Evolutionary conservation across 2,329 filamentous ascomycete species (phyloP).

Genomic region (Ophiostoma novo-ulmi): DNA sequence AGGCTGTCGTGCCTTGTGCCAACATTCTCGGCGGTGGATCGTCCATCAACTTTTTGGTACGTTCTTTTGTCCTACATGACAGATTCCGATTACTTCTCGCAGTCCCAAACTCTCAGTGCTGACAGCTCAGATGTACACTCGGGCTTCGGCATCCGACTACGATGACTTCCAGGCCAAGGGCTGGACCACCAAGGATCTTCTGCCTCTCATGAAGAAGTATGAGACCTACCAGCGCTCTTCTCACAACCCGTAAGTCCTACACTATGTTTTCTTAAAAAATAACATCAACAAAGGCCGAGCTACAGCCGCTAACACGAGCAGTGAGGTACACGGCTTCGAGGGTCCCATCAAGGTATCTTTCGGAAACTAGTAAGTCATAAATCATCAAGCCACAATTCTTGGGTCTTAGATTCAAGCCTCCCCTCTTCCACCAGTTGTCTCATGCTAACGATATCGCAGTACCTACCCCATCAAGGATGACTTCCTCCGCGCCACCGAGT

Average conservation of each 20-base stretch:
- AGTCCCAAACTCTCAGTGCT: not conserved
- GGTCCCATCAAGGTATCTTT: constrained; percentile 80
- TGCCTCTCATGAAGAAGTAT: constrained; percentile 74
- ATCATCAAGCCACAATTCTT: not conserved
- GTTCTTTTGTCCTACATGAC: not conserved
- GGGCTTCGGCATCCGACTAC: constrained; percentile 66
- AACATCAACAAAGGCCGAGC: not conserved
- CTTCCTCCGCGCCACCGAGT: constrained; percentile 67
- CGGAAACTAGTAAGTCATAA: constrained; percentile 53
- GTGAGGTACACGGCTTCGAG: constrained; percentile 68
- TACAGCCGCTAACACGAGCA: constrained; percentile 4
- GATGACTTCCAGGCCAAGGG: constrained; percentile 75
- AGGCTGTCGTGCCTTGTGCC: constrained; percentile 69
- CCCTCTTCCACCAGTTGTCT: not conserved
- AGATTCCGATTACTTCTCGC: not conserved
- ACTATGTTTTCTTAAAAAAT: not conserved
- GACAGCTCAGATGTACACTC: constrained; percentile 57
- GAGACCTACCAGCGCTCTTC: constrained; percentile 68
- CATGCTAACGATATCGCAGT: constrained; percentile 19
- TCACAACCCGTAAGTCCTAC: constrained; percentile 43
- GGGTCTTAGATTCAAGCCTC: not conserved
- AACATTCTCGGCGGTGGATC: constrained; percentile 68
- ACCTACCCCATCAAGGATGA: constrained; percentile 79
- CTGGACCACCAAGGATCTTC: constrained; percentile 70
- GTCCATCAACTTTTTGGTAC: constrained; percentile 67